Base-by-base conservation (phyloP, 108 stramenopile genomes). In the Cyclotella atomus region DNA sequence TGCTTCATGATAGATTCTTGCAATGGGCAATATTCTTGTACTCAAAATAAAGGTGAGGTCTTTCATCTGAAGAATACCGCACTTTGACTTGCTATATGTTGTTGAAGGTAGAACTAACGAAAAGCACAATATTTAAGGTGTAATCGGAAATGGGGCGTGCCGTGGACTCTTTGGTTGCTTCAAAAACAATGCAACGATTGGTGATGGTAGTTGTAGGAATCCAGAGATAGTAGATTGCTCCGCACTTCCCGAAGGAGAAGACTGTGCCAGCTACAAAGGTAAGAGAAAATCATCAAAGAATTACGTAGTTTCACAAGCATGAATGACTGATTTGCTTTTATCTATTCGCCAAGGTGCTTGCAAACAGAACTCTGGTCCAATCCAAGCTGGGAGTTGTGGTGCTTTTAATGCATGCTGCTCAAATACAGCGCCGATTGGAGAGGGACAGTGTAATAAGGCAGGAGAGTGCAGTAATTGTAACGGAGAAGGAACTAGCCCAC, bases 381-480 rank as follows among this genome's bases (percentile, higher is more conserved):
- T 52, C 1, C 21, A 23, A n/a, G n/a, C 21, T 23, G 52, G 21
- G 2, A 52, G 52, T 52, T 52, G 52, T 23, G n/a, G 3, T 10
- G 4, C 21, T 10, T 19, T 21, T 23, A 52, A 52, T 52, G 3
- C 52, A 24, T 52, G 52, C 52, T 52, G 52, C 20, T 10, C 21
- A n/a, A 52, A 52, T 23, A 23, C 20, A 9, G 52, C 10, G 23
- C 21, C 20, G 9, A 52, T 52, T 23, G 52, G 52, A 23, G 23
- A 6, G 20, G 24, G 23, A 10, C 52, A 52, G 52, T 52, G 52
- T 5, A 52, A 52, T 23, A 23, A 21, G n/a, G 52, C 1, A 52
- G 52, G 52, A 28, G 28, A 32, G n/a, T 35, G 57, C 33, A 59
- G 57, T 19, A 32, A 59, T 59, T 59, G 57, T 33, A 30, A 32